Evolutionary conservation across 1,139 yeast species (phyloP).

Genomic region (Geotrichum australiense): DNA sequence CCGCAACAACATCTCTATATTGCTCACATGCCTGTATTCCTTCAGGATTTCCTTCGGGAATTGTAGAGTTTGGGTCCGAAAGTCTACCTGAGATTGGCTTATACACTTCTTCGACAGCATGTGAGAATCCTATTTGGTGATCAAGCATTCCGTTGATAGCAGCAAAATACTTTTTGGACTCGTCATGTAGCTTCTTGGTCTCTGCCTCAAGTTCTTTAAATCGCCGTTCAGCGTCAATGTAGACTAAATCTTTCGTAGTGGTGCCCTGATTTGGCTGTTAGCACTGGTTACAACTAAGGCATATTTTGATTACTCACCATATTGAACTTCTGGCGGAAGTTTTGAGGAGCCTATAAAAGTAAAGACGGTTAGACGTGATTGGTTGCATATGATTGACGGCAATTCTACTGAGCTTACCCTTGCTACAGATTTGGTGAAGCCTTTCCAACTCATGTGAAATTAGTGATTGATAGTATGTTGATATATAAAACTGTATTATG

Average conservation of each 20-base stretch:
- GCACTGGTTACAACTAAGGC: neutral
- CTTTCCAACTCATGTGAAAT: conserved; percentile 83
- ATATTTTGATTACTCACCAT: conserved; percentile 25
- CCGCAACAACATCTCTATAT: conserved; percentile 79
- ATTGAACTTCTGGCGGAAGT: conserved; percentile 36
- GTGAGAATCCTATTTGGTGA: conserved; percentile 88
- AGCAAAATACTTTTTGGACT: conserved; percentile 77
- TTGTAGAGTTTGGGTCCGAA: conserved; percentile 78
- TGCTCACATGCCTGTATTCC: conserved; percentile 93
- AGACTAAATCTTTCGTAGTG: conserved; percentile 77
- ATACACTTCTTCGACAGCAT: conserved; percentile 90
- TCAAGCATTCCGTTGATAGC: conserved; percentile 92
- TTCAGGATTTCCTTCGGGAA: conserved; percentile 91
- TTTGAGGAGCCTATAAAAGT: conserved; percentile 44
- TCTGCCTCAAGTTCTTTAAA: conserved; percentile 86
- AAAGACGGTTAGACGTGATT: conserved; percentile 1
- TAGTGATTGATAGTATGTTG: too few relatives aligned
- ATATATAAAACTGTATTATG: too few relatives aligned
- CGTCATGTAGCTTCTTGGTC: conserved; percentile 83
- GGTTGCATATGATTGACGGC: neutral
- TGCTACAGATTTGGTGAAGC: conserved; percentile 75
- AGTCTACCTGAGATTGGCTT: conserved; percentile 91
- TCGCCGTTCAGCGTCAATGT: conserved; percentile 90
- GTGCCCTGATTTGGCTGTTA: conserved; percentile 46
- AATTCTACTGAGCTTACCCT: conserved; percentile 39